These are phyloP conservation scores for Trypanosoma mega DNA, from an alignment of 208 protist species.

Conservation along the genomic window DNA sequence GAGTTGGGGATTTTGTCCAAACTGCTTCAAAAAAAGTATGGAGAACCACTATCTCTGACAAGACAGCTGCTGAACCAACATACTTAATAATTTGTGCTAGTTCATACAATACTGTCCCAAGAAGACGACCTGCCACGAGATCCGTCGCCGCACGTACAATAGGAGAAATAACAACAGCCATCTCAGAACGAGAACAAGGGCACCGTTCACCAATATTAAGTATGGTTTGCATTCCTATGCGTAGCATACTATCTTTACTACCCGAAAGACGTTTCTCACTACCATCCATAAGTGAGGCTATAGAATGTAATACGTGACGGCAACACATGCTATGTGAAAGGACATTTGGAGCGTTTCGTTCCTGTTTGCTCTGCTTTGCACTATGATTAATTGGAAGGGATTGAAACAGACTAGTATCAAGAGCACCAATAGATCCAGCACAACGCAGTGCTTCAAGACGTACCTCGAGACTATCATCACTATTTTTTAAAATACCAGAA, in stretches of 20 bases:
- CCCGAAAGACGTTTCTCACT: slow-evolving; percentile 36
- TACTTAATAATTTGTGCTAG: slow-evolving; percentile 71
- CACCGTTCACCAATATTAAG: slow-evolving; percentile 73
- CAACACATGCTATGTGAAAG: slow-evolving; percentile 72
- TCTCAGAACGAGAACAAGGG: slow-evolving; percentile 59
- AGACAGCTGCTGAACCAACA: slow-evolving; percentile 37
- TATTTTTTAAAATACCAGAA: slow-evolving; percentile 53
- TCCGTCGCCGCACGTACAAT: slow-evolving; percentile 57
- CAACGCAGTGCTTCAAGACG: slow-evolving; percentile 80
- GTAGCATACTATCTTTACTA: slow-evolving; percentile 56
- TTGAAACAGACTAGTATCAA: slow-evolving; percentile 80
- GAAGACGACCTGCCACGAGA: slow-evolving; percentile 40
- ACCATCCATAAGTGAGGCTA: slow-evolving; percentile 57
- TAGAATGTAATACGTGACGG: slow-evolving; percentile 52
- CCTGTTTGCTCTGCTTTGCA: slow-evolving; percentile 35
- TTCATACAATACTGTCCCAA: slow-evolving; percentile 68
- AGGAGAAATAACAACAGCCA: slow-evolving; percentile 54
- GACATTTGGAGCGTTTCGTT: slow-evolving; percentile 13
- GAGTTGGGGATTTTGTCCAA: slow-evolving; percentile 50
- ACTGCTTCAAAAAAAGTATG: slow-evolving; percentile 62
- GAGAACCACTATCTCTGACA: slow-evolving; percentile 44
- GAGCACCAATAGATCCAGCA: slow-evolving; percentile 72
- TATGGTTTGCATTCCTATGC: slow-evolving; percentile 67
- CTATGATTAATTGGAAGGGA: slow-evolving; percentile 31
- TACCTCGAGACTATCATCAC: slow-evolving; percentile 67